phyloP scores from a whole-genome alignment of 495 filamentous ascomycete species.

The Penicillium cinerascens region DNA sequence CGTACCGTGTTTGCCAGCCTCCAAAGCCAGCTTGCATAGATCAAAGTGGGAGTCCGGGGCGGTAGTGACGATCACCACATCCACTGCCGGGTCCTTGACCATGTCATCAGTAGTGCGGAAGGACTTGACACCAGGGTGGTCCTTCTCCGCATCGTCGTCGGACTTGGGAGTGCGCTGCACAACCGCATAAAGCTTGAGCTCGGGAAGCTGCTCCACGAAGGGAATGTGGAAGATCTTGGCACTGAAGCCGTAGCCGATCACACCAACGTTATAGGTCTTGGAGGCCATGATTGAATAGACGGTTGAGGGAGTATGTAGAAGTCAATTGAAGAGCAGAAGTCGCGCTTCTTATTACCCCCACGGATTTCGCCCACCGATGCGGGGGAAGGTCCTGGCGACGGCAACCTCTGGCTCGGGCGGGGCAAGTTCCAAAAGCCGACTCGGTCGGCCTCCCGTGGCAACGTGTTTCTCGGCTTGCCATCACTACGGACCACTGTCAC shows the following conservation, averaged over 20 bases:
- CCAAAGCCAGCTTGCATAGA: constrained; percentile 62
- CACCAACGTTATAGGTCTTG: constrained; percentile 54
- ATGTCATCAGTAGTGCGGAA: constrained; percentile 60
- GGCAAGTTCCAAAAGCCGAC: constrained; percentile 3
- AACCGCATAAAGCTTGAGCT: constrained; percentile 69
- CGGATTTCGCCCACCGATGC: constrained; percentile 19
- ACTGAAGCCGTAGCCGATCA: constrained; percentile 72
- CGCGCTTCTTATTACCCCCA: constrained; percentile 6
- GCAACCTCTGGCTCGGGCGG: constrained; percentile 21
- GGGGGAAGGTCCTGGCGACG: constrained; percentile 45
- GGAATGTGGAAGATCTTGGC: constrained; percentile 91
- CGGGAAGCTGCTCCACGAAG: constrained; percentile 63
- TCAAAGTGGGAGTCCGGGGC: constrained; percentile 71
- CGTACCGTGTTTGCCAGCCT: constrained; percentile 69
- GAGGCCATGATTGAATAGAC: constrained; percentile 34
- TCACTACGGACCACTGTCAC: constrained; percentile 4
- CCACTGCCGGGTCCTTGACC: constrained; percentile 60
- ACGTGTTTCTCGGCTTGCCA: not conserved
- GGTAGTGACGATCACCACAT: constrained; percentile 73
- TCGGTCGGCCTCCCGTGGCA: not conserved
- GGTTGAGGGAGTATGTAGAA: not conserved
- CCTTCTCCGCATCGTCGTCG: constrained; percentile 60
- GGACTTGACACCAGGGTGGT: constrained; percentile 63
- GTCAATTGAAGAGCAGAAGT: not conserved
- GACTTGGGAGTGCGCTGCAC: constrained; percentile 72